Conservation (phyloP, 345 rosid species). For the Zanthoxylum bungeanum region DNA sequence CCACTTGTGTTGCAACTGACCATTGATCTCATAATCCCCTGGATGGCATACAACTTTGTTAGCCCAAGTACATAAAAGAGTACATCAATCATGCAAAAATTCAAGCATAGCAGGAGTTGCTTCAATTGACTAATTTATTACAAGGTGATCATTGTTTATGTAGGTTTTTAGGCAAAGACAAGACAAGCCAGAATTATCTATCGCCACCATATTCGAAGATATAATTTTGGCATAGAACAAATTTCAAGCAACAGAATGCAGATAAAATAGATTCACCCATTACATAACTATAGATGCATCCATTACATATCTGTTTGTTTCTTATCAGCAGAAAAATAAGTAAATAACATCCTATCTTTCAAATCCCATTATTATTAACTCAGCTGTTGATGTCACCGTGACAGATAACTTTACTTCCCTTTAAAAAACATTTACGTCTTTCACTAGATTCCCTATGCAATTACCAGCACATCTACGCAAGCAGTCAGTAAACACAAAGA, state of each 20-base stretch:
- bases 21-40: slow-evolving; percentile 35
- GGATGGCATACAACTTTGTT: slow-evolving; percentile 21
- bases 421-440: neutral
- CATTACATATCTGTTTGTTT: neutral
- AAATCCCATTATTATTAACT: neutral
- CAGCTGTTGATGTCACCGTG: neutral
- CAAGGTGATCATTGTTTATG: neutral
- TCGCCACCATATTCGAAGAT: neutral
- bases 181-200: neutral
- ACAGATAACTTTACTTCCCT: neutral
- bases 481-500: neutral
- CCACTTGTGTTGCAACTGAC: slow-evolving; percentile 25
- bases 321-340: neutral
- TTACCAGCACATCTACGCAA: neutral
- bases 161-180: neutral
- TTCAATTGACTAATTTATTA: neutral
- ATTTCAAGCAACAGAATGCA: neutral
- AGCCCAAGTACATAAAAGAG: slow-evolving; percentile 7
- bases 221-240: neutral
- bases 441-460: neutral
- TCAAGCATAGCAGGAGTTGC: neutral
- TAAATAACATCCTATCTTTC: neutral
- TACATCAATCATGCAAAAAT: neutral
- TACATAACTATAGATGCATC: too few species aligned
- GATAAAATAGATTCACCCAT: too few species aligned